Evolutionary conservation across 352 stramenopile genomes (phyloP), one percentile per base, ranked within the genome.

Genomic region (Phytophthora ramorum): DNA sequence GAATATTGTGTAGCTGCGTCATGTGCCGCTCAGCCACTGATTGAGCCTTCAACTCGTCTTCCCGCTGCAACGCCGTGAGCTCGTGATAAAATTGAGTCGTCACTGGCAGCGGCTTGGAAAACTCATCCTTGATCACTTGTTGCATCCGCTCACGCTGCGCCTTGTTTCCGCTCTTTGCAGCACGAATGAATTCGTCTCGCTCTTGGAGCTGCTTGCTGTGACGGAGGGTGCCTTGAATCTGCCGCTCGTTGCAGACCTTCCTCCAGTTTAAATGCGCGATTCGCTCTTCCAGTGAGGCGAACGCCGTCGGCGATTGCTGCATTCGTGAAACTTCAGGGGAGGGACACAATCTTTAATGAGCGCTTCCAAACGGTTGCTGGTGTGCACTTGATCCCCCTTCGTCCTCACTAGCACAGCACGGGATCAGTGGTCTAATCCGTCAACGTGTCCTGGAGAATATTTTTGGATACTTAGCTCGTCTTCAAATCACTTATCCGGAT

Each of bases 181-280:
- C 77, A 13, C 77, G 76, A 16, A 88, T 69, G 38, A 91, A 87
- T 28, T 87, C 74, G 44, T 92, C 84, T 16, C 77, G 71, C 30
- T 89, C 78, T 38, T 89, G 76, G 1, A 90, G 58, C 35, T 92
- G 80, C 63, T 91, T 89, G 51, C 69, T 89, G 3, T 71, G 54
- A 0, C 74, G 75, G 38, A 90, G 47, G 1, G 84, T 85, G 48
- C 79, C 75, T 61, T 90, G 80, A 55, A 90, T 90, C 66, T 93
- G 54, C 7, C 76, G 80, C 62, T 90, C 79, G 41, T 91, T 90
- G 66, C 85, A 91, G 28, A 82, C 63, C 59, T 90, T 90, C 48
- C 85, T 75, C 82, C 84, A 93, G 46, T 90, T 79, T 40, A 91
- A 48, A 59, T 93, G 76, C 24, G 80, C 80, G 20, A 93, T 76